Evolutionary conservation across 257 asterid species (phyloP).

Genomic region (Jacaranda mimosifolia): DNA sequence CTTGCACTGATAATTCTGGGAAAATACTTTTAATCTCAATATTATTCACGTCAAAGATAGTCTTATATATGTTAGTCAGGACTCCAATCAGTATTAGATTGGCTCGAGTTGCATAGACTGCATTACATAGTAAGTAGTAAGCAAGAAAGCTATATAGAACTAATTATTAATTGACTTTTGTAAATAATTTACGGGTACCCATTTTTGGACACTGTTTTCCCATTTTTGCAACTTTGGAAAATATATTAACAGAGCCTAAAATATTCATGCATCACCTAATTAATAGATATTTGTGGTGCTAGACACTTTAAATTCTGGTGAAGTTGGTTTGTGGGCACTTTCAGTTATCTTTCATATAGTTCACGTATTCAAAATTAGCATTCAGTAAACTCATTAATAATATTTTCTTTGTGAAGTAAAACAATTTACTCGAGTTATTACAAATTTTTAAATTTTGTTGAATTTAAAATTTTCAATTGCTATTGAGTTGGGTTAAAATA

Average conservation of each 20-base stretch:
- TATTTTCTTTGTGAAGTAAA: too few relatives aligned
- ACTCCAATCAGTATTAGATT: background rate
- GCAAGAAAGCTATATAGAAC: background rate
- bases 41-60: background rate
- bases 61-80: too few relatives aligned
- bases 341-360: background rate
- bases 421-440: too few relatives aligned
- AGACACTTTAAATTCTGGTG: conserved; percentile 11
- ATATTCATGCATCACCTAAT: background rate
- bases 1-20: background rate
- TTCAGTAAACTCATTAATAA: too few relatives aligned
- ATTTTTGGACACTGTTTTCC: background rate
- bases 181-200: background rate
- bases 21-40: background rate
- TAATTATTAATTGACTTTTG: too few relatives aligned
- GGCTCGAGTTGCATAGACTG: too few relatives aligned
- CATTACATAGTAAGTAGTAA: too few relatives aligned
- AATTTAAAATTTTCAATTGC: too few relatives aligned
- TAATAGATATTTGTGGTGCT: background rate
- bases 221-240: background rate
- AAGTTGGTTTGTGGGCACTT: conserved; percentile 2
- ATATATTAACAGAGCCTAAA: background rate
- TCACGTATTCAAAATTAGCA: too few relatives aligned
- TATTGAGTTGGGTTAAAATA: too few relatives aligned
- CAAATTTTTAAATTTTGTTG: too few relatives aligned